A percentile compares a stretch with the other conserved stretches of the same genome.
phyloP scores from a whole-genome alignment of 1,284 basidiomycete species.

The Wolfiporia cocos region DNA sequence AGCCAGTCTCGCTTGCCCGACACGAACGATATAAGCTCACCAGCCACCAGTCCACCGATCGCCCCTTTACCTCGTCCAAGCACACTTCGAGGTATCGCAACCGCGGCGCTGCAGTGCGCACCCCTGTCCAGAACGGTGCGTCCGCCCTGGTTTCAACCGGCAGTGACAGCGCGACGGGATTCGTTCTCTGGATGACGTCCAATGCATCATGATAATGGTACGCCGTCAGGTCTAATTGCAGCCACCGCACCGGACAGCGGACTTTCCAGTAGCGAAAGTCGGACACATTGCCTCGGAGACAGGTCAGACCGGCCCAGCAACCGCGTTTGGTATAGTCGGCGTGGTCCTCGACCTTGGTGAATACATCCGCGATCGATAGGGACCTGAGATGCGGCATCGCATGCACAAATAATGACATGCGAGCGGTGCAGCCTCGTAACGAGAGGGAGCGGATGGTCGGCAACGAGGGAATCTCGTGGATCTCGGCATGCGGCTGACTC shows the following conservation, averaged over 20 bases:
- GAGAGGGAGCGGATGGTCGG: constrained; percentile 6
- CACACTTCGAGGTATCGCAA: constrained; percentile 7
- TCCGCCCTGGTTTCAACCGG: constrained; percentile 7
- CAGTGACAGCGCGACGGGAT: constrained; percentile 4
- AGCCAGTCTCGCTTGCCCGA: not conserved
- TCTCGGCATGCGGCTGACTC: constrained; percentile 4
- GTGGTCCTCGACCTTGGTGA: constrained; percentile 1
- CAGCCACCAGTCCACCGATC: constrained; percentile 4
- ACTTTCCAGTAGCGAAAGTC: constrained; percentile 7
- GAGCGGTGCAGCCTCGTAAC: constrained; percentile 4
- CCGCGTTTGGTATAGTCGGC: not conserved
- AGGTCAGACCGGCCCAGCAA: constrained; percentile 5
- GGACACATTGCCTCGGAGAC: constrained; percentile 4
- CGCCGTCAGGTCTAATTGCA: constrained; percentile 5
- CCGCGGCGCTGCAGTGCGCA: constrained; percentile 1
- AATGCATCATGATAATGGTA: constrained; percentile 7
- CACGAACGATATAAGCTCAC: not conserved
- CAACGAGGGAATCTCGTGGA: constrained; percentile 6
- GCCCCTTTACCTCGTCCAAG: constrained; percentile 6
- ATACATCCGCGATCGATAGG: constrained; percentile 3
- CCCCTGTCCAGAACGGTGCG: constrained; percentile 3
- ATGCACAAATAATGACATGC: constrained; percentile 7
- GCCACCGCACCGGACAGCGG: constrained; percentile 6
- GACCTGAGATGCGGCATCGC: constrained; percentile 6
- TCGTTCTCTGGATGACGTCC: constrained; percentile 2